Conservation (phyloP, 441 rosid genomes). For the Adansonia rubrostipa region DNA sequence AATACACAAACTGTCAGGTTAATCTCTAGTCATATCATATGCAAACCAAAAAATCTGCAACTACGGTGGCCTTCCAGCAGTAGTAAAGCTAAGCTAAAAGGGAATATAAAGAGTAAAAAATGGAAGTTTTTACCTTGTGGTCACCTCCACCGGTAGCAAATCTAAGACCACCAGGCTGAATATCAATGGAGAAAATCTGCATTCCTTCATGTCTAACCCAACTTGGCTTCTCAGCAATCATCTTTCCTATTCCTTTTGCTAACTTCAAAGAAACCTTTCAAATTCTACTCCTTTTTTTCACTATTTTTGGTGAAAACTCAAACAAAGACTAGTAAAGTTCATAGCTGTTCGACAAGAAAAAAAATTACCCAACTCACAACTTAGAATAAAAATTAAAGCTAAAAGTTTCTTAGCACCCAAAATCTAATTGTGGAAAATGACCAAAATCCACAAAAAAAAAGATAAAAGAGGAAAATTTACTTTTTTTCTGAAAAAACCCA, state of each 20-base stretch:
- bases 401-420: background rate
- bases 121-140: slow-evolving; percentile 64
- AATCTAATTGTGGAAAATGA: background rate
- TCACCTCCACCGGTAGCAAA: slow-evolving; percentile 99
- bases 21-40: too few species aligned
- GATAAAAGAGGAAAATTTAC: too few species aligned
- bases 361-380: background rate
- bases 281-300: slow-evolving; percentile 14
- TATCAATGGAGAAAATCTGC: slow-evolving; percentile 96
- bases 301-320: slow-evolving; percentile 22
- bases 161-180: slow-evolving; percentile 92
- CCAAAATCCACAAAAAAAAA: too few species aligned
- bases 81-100: background rate
- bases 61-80: background rate
- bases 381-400: background rate
- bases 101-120: too few species aligned
- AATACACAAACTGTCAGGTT: too few species aligned
- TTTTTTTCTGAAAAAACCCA: too few species aligned
- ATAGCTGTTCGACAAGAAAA: slow-evolving; percentile 17
- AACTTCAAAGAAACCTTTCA: background rate
- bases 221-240: slow-evolving; percentile 96
- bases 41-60: too few species aligned
- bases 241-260: slow-evolving; percentile 30
- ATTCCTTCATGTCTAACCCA: slow-evolving; percentile 98
- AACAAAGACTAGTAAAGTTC: slow-evolving; percentile 27